phyloP scores from a whole-genome alignment of 2,329 filamentous ascomycete species.

The Cercospora zeina region DNA sequence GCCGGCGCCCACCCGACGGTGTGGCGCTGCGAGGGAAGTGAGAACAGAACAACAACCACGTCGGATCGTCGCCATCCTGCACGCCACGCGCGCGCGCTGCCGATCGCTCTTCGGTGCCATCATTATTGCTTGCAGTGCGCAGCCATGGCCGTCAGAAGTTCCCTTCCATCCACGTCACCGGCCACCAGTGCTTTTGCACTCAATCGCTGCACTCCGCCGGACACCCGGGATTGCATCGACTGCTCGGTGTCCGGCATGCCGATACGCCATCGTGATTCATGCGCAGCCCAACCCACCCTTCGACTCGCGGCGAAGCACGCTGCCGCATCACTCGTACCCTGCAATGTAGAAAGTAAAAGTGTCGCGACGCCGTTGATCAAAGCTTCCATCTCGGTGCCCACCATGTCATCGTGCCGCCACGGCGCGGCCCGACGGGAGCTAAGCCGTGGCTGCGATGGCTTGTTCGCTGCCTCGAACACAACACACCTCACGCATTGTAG shows the following conservation, averaged over 20 bases:
- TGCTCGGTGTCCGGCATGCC: not conserved
- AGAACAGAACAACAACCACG: not conserved
- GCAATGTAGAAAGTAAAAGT: too few species aligned
- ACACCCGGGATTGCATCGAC: not conserved
- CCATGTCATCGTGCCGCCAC: not conserved
- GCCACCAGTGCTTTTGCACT: not conserved
- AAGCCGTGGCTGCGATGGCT: not conserved
- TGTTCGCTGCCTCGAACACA: not conserved
- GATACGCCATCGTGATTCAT: not conserved
- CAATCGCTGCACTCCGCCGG: not conserved
- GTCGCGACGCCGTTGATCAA: not conserved
- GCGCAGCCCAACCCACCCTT: not conserved
- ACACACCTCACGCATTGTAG: constrained; percentile 7
- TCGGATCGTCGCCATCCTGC: constrained; percentile 4
- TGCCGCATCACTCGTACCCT: not conserved
- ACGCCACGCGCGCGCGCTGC: not conserved
- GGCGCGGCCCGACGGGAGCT: not conserved
- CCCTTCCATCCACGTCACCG: constrained; percentile 2
- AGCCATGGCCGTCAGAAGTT: not conserved
- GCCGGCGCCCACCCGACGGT: constrained; percentile 1
- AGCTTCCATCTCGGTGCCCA: not conserved
- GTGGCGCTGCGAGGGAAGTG: not conserved
- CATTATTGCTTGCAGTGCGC: too few species aligned
- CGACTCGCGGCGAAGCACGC: not conserved
- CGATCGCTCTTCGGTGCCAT: not conserved